Evolutionary conservation across 148 eudicot genomes (phyloP).

Genomic region (Fagopyrum tataricum): DNA sequence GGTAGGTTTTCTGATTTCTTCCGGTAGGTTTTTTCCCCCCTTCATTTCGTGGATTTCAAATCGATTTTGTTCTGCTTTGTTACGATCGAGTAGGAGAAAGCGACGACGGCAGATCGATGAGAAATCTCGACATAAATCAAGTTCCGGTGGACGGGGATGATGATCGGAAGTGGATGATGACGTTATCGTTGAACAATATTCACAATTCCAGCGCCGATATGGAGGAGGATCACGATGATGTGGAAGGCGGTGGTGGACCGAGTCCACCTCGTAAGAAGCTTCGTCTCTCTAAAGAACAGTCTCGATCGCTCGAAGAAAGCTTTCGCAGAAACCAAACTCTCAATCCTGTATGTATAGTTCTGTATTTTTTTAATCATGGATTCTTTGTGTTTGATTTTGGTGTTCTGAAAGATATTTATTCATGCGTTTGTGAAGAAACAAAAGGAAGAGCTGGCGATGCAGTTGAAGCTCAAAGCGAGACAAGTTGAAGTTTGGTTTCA

Average conservation of each 20-base stretch:
- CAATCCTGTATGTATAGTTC: slow-evolving; percentile 25
- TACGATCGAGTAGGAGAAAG: slow-evolving; percentile 1
- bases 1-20: slow-evolving; percentile 13
- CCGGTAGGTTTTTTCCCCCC: background rate
- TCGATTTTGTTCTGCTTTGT: background rate
- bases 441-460: slow-evolving; percentile 37
- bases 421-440: slow-evolving; percentile 26
- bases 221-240: background rate
- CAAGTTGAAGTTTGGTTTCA: slow-evolving; percentile 63
- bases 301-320: slow-evolving; percentile 47
- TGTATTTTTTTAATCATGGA: background rate
- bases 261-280: slow-evolving; percentile 44
- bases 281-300: slow-evolving; percentile 42
- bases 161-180: background rate
- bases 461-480: slow-evolving; percentile 32
- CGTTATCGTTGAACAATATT: background rate
- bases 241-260: slow-evolving; percentile 14
- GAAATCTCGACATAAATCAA: slow-evolving; percentile 1
- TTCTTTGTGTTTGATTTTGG: background rate
- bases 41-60: background rate
- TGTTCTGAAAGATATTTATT: background rate
- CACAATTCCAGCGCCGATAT: background rate
- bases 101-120: background rate
- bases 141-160: background rate
- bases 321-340: slow-evolving; percentile 36